phyloP scores from a whole-genome alignment of 148 eudicot species.

The Chenopodium formosanum region DNA sequence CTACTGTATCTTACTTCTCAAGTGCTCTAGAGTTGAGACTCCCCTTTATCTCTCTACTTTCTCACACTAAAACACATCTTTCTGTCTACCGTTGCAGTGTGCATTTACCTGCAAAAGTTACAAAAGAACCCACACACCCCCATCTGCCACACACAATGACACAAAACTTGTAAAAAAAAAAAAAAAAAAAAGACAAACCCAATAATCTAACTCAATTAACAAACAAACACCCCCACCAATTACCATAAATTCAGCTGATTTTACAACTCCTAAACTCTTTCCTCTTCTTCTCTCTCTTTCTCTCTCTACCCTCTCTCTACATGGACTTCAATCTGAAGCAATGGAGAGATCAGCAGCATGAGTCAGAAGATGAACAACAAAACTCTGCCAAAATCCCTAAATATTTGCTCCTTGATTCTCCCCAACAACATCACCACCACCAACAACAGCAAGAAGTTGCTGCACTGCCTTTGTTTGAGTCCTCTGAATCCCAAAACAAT shows the following conservation, averaged over 20 bases:
- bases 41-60: conserved; percentile 8
- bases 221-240: conserved; percentile 24
- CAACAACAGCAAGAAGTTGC: conserved; percentile 26
- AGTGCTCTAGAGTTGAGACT: neutral
- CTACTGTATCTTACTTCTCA: conserved; percentile 7
- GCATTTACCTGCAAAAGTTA: conserved; percentile 30
- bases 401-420: conserved; percentile 29
- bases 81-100: conserved; percentile 1
- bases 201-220: neutral
- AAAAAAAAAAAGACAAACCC: neutral
- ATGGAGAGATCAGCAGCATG: conserved; percentile 52
- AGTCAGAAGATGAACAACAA: conserved; percentile 52
- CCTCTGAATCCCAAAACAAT: conserved; percentile 35
- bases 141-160: neutral
- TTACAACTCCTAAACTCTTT: conserved; percentile 10
- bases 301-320: conserved; percentile 17
- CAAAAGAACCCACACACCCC: conserved; percentile 17
- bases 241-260: conserved; percentile 21
- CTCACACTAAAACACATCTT: neutral
- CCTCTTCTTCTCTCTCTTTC: conserved; percentile 24
- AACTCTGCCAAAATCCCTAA: conserved; percentile 54
- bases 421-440: conserved; percentile 27
- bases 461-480: conserved; percentile 65
- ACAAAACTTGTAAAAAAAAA: neutral
- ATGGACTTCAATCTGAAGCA: conserved; percentile 82